phyloP scores from a whole-genome alignment of 1,284 basidiomycete species.

The Trichosporon sp. region DNA sequence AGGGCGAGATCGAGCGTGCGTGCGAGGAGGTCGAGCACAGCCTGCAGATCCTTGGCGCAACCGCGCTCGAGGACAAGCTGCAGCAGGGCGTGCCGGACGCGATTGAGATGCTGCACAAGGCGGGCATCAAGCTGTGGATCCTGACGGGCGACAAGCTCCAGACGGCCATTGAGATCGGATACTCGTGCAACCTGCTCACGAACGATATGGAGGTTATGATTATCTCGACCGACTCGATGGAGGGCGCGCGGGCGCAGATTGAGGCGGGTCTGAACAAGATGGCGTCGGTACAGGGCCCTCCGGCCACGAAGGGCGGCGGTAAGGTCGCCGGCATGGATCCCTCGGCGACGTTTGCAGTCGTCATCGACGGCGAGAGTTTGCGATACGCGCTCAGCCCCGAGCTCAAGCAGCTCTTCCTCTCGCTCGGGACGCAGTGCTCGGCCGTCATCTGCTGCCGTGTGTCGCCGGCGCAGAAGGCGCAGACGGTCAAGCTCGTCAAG shows the following conservation, averaged over 20 bases:
- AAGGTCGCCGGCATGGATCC: conserved; percentile 23
- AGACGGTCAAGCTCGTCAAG: conserved; percentile 84
- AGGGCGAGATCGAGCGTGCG: conserved; percentile 84
- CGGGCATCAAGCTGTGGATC: conserved; percentile 91
- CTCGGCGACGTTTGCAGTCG: conserved; percentile 69
- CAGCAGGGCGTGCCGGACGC: conserved; percentile 96
- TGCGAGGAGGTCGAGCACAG: conserved; percentile 77
- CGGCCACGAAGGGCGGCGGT: conserved; percentile 23
- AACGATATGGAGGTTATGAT: conserved; percentile 91
- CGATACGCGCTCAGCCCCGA: conserved; percentile 70
- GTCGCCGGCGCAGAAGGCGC: conserved; percentile 90
- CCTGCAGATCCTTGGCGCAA: conserved; percentile 80
- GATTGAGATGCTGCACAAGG: conserved; percentile 82
- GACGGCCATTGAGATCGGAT: conserved; percentile 94
- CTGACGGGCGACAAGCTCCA: conserved; percentile 84
- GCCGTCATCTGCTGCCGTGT: conserved; percentile 97
- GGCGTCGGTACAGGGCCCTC: conserved; percentile 63
- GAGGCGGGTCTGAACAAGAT: conserved; percentile 94
- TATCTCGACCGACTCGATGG: conserved; percentile 72
- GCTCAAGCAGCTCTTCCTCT: conserved; percentile 80
- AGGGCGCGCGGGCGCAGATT: conserved; percentile 74
- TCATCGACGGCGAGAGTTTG: conserved; percentile 93
- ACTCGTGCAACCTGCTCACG: conserved; percentile 87
- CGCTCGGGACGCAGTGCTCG: conserved; percentile 89
- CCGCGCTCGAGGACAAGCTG: conserved; percentile 92